Evolutionary conservation across 257 asterid genomes (phyloP), one percentile per base, ranked within the genome.

Genomic region (Primulina huaijiensis): DNA sequence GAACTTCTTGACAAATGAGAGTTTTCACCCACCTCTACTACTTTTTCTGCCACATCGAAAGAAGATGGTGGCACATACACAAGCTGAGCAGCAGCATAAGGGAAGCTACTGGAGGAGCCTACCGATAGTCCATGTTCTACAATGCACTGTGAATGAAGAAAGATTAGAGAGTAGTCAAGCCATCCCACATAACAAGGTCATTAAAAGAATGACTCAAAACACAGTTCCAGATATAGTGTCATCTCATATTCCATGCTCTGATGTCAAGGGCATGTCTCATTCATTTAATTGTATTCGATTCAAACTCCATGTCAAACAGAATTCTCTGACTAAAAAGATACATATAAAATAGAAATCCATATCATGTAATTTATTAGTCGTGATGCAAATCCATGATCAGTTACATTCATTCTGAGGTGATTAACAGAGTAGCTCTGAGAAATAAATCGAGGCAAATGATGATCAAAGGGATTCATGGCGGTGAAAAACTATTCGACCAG

Each of bases 71-170:
- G 90, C 3, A 63, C 57, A 72, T 94, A 94, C 31, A 65, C 71
- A 23, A 83, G 85, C 0, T 87, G 88, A 65, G 95, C 75, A 35
- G 99, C 97, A 34, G 86, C 8, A 78, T 82, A 89, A 2, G 99
- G 99, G 83, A 90, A 90, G 86, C 83, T 77, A 61, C 69, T 75
- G 58, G 71, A 11, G 12, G 92, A 62, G 55, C 76, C 88, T 38
- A 77, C 83, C 2, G 90, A 83, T 34, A 80, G 64, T 77, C 85
- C 72, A 65, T 82, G 87, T 83, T 85, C 94, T 72, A 84, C 78
- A 74, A 89, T 83, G 78, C 90, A 82, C 97, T 89, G 93, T 71
- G 77, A 30, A 68, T 75, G 65, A 60, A 80, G 67, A 73, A 60
- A 21, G 23, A 46, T 46, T 46, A 34, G 17, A 29, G 75, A 19